These are phyloP conservation scores for Anthracocystis panici-leucophaei DNA, from an alignment of 1,284 basidiomycete genomes.

Conservation along the genomic window DNA sequence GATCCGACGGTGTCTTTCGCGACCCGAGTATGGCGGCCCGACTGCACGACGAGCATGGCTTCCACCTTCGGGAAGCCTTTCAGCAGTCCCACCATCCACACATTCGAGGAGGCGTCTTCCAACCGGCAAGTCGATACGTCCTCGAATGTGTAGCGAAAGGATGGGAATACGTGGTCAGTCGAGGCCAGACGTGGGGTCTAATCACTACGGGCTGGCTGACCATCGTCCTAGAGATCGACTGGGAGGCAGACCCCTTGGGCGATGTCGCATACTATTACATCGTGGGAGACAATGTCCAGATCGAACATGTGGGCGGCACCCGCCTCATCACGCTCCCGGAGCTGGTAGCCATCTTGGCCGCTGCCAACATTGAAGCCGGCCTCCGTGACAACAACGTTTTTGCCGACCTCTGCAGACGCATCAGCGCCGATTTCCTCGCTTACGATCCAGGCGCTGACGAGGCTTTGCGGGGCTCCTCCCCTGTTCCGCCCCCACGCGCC, in stretches of 20 bases:
- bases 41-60: background rate
- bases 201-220: background rate
- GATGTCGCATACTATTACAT: background rate
- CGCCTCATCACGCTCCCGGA: no score
- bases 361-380: no score
- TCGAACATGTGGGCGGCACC: no score
- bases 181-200: background rate
- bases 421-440: no score
- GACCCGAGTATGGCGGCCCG: background rate
- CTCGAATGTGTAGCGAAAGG: background rate
- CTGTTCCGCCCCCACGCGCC: no score
- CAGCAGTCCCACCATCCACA: background rate
- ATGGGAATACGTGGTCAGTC: background rate
- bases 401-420: no score
- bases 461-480: no score
- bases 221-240: slow-evolving; percentile 2
- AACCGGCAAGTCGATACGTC: background rate
- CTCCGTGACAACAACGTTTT: no score
- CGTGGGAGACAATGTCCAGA: background rate
- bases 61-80: background rate
- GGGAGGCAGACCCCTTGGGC: background rate
- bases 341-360: no score
- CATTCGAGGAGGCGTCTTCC: background rate
- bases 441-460: no score
- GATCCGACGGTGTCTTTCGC: background rate